A percentile compares a stretch with the other conserved stretches of the same genome.
phyloP scores from a whole-genome alignment of 495 filamentous ascomycete genomes.

The Penicillium daleae region DNA sequence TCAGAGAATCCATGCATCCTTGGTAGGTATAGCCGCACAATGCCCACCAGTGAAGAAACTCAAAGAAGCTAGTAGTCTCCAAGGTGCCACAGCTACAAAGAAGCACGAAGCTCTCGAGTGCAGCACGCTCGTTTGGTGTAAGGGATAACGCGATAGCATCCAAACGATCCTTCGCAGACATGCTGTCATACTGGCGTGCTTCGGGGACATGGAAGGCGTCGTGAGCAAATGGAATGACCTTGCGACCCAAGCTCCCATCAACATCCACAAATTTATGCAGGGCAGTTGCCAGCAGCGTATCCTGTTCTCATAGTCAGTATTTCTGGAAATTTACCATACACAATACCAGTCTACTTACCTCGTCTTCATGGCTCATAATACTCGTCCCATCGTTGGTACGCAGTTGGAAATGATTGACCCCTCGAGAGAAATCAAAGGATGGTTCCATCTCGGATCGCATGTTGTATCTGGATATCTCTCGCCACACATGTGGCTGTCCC shows the following conservation, averaged over 20 bases:
- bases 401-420: conserved; percentile 27
- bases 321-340: background rate
- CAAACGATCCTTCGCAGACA: conserved; percentile 29
- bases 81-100: conserved; percentile 27
- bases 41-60: conserved; percentile 33
- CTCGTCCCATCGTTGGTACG: conserved; percentile 17
- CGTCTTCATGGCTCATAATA: conserved; percentile 27
- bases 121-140: conserved; percentile 22
- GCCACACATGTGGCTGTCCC: conserved; percentile 30
- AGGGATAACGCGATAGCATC: conserved; percentile 22
- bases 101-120: conserved; percentile 26
- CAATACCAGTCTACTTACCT: conserved; percentile 8
- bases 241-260: conserved; percentile 27
- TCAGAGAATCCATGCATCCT: conserved; percentile 21
- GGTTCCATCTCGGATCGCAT: conserved; percentile 23
- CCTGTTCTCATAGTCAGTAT: conserved; percentile 3
- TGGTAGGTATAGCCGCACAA: conserved; percentile 25
- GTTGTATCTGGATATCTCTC: conserved; percentile 28
- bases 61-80: conserved; percentile 31
- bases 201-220: conserved; percentile 22
- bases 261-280: conserved; percentile 29
- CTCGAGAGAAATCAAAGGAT: conserved; percentile 27
- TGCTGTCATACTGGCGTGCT: conserved; percentile 22
- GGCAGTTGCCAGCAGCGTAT: conserved; percentile 11
- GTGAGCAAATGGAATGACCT: conserved; percentile 28